These are phyloP conservation scores for Geoglossum glabrum DNA, from an alignment of 495 filamentous ascomycete genomes.

Conservation along the genomic window DNA sequence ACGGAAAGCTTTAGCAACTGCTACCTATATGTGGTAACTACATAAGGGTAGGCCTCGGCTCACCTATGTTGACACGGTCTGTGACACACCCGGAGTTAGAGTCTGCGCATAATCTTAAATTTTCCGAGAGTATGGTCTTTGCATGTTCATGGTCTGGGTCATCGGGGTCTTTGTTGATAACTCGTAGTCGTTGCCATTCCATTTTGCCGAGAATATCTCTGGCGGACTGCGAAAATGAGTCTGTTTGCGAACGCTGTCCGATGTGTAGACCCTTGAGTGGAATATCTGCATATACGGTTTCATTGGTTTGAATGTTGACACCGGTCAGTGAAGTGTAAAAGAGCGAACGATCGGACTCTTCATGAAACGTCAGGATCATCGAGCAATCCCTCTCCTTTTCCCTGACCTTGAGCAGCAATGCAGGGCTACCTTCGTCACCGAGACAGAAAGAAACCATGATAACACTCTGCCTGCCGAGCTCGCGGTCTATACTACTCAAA, in stretches of 20 bases:
- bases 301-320: conserved; percentile 26
- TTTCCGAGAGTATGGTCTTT: conserved; percentile 30
- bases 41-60: neutral
- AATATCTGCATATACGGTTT: conserved; percentile 40
- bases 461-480: conserved; percentile 35
- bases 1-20: neutral
- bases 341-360: conserved; percentile 39
- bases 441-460: conserved; percentile 54
- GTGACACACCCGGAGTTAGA: conserved; percentile 47
- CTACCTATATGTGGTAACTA: neutral
- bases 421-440: conserved; percentile 42
- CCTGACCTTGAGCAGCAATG: conserved; percentile 47
- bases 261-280: conserved; percentile 40
- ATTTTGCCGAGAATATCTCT: conserved; percentile 17
- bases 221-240: conserved; percentile 20
- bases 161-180: conserved; percentile 32
- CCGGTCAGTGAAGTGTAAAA: conserved; percentile 52
- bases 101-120: conserved; percentile 45
- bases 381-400: conserved; percentile 28
- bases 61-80: conserved; percentile 53
- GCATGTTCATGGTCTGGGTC: conserved; percentile 2
- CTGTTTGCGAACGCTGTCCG: conserved; percentile 31
- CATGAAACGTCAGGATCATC: conserved; percentile 55
- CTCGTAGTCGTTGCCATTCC: conserved; percentile 24
- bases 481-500: conserved; percentile 48